phyloP scores from a whole-genome alignment of 2,329 filamentous ascomycete species.

The Lizonia empirigonia region DNA sequence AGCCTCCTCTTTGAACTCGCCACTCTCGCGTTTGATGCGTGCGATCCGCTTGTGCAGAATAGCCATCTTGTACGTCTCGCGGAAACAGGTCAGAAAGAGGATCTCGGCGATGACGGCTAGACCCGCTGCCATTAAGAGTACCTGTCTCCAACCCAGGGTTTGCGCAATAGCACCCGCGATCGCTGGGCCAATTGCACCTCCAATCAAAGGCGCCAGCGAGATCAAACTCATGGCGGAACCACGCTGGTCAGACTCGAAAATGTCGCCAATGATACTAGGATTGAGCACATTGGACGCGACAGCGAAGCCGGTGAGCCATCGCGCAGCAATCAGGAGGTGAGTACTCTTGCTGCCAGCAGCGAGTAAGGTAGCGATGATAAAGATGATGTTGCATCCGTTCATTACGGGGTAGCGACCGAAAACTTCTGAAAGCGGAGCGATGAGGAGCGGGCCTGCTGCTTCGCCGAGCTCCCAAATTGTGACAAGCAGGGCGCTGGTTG shows the following conservation, averaged over 20 bases:
- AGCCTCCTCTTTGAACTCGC: constrained; percentile 12
- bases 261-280: constrained; percentile 68
- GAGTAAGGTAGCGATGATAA: constrained; percentile 52
- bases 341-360: constrained; percentile 48
- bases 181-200: constrained; percentile 63
- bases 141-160: constrained; percentile 60
- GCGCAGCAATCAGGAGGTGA: constrained; percentile 49
- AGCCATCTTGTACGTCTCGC: constrained; percentile 66
- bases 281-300: constrained; percentile 62
- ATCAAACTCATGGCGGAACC: constrained; percentile 64
- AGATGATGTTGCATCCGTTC: constrained; percentile 50
- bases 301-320: constrained; percentile 53
- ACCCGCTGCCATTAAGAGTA: constrained; percentile 58
- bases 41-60: constrained; percentile 52
- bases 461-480: constrained; percentile 48
- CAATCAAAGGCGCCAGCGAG: constrained; percentile 63
- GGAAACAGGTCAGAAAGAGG: constrained; percentile 58
- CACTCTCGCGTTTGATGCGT: constrained; percentile 25
- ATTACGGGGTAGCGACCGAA: constrained; percentile 42
- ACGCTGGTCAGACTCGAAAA: constrained; percentile 63
- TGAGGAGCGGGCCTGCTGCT: constrained; percentile 43
- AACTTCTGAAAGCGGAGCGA: constrained; percentile 44
- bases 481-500: constrained; percentile 40
- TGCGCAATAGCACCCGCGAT: constrained; percentile 62
- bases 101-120: constrained; percentile 59